Conservation (phyloP, 805 yeast genomes). For the Lipomyces starkeyi region DNA sequence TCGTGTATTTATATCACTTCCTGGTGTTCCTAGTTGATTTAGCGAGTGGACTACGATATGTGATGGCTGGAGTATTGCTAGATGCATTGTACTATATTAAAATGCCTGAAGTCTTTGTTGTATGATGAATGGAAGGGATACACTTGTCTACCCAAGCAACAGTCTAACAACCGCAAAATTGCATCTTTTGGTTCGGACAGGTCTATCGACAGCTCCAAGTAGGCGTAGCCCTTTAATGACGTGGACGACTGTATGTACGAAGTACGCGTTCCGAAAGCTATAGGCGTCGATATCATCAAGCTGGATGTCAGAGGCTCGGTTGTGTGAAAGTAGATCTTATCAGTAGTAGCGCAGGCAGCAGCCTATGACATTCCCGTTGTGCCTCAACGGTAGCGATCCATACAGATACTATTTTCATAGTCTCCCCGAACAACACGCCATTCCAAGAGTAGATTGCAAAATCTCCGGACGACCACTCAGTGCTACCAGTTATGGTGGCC, state of each 20-base stretch:
- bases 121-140: too few species aligned
- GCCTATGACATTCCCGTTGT: slow-evolving; percentile 61
- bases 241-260: slow-evolving; percentile 59
- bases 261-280: slow-evolving; percentile 58
- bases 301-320: slow-evolving; percentile 63
- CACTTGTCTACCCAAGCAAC: too few species aligned
- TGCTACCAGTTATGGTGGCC: slow-evolving; percentile 56
- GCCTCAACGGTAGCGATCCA: slow-evolving; percentile 60
- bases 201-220: slow-evolving; percentile 56
- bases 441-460: slow-evolving; percentile 60
- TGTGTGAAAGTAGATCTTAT: slow-evolving; percentile 55
- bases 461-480: slow-evolving; percentile 55
- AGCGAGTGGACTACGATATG: not conserved
- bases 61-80: not conserved
- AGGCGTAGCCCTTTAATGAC: slow-evolving; percentile 55
- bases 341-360: slow-evolving; percentile 56
- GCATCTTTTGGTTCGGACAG: slow-evolving; percentile 55
- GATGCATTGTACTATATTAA: not conserved
- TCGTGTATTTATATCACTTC: not conserved
- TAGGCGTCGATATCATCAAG: slow-evolving; percentile 56
- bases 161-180: too few species aligned
- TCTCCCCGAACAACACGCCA: slow-evolving; percentile 57
- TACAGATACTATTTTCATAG: slow-evolving; percentile 59
- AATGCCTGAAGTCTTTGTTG: not conserved
- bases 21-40: not conserved